Base-by-base conservation (phyloP, 2,329 filamentous ascomycete genomes). In the Stagonosporopsis chrysanthemi region DNA sequence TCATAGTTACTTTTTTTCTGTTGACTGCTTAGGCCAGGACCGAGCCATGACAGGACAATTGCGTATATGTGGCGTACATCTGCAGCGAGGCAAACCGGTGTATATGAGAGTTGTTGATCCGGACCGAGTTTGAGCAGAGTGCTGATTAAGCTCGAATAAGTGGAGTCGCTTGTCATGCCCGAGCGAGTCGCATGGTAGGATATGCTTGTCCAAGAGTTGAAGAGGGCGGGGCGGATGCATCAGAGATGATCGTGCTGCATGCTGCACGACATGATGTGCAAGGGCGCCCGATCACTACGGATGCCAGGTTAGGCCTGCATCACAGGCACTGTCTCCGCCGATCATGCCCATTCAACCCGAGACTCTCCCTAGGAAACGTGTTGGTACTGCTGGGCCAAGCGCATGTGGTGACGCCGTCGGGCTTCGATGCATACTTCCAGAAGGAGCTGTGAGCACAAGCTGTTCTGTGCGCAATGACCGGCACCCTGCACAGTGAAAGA, bases 361-460 rank as follows among this genome's bases (percentile, higher is more conserved):
- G 52, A 54, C 53, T n/a, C 40, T 36, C 44, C 48, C 55, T 58
- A 31, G 43, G 31, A 22, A 28, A 29, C 17, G 29, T 12, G 11
- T 41, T 51, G 22, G 17, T 29, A 33, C 39, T 49, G 45, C 24
- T 50, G 24, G 46, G 29, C 45, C 48, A 33, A 57, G 48, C 31
- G 43, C 31, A 49, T 49, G 49, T 24, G 43, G 44, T 48, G 49
- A 52, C 38, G 49, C 48, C 15, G 38, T 40, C 19, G 28, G 31
- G 19, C 33, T 55, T 62, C 56, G 39, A 54, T 46, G 47, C 58
- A 53, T 50, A 23, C 47, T 64, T 67, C 58, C 45, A 58, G 59
- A 64, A 63, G 46, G 19, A 45, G 48, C 49, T 24, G 36, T 56
- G 45, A 40, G 35, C 54, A 41, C 4, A 31, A 9, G 26, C 39